Evolutionary conservation across 352 stramenopile genomes (phyloP).

Genomic region (Pythium volutum): DNA sequence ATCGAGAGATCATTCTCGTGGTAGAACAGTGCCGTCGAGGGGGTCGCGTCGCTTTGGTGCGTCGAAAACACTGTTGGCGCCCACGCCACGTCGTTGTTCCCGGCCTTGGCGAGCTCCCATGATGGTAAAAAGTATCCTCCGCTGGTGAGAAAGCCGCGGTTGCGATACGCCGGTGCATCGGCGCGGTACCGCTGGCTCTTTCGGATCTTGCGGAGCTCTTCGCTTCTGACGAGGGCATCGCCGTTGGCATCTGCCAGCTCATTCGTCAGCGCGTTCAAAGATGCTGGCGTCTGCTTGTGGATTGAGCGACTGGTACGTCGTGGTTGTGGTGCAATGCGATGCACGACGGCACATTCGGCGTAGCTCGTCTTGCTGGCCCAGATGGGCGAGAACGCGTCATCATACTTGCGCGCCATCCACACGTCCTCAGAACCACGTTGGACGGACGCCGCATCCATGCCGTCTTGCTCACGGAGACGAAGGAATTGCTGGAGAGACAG

Average conservation of each 20-base stretch:
- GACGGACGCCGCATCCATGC: constrained; percentile 30
- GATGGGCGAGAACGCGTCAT: constrained; percentile 56
- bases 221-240: background rate
- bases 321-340: constrained; percentile 23
- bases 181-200: constrained; percentile 15
- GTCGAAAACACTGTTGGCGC: constrained; percentile 37
- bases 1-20: constrained; percentile 55
- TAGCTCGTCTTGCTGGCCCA: constrained; percentile 68
- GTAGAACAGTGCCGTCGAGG: constrained; percentile 32
- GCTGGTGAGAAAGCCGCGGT: constrained; percentile 45
- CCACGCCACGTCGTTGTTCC: constrained; percentile 40
- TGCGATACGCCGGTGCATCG: constrained; percentile 46
- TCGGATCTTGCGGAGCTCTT: constrained; percentile 3
- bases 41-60: background rate
- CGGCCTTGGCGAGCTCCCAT: constrained; percentile 29
- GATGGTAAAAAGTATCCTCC: constrained; percentile 45
- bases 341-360: constrained; percentile 43
- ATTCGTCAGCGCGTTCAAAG: constrained; percentile 37
- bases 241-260: constrained; percentile 9
- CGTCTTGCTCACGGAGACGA: constrained; percentile 49
- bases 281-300: constrained; percentile 45
- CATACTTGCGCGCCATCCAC: constrained; percentile 53
- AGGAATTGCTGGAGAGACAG: constrained; percentile 47
- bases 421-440: background rate
- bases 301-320: constrained; percentile 39